Evolutionary conservation across 257 asterid species (phyloP), one percentile per base, ranked within the genome.

Genomic region (Penstemon newberryi): DNA sequence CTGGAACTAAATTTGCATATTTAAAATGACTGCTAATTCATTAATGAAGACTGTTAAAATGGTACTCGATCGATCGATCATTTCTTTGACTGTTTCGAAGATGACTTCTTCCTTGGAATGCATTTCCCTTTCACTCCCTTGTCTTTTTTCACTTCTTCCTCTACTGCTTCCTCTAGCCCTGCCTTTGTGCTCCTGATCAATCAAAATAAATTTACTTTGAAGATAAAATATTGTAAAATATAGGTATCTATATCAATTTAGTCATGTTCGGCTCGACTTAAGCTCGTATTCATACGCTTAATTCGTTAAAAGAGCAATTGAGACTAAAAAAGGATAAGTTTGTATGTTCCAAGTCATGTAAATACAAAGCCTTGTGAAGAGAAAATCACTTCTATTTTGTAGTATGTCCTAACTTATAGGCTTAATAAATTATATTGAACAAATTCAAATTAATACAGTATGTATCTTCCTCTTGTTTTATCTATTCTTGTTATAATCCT

Each of bases 101-200:
- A 75, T 56, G 84, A 65, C 72, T 74, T 89, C 71, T 73, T 89
- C 79, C 88, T 83, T 10, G 96, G 98, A 40, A 92, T 79, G 83
- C 98, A 92, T 73, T 83, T 89, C 58, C 91, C 85, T 79, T 75
- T 91, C 63, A 63, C 59, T 10, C 78, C 78, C 56, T 75, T 83
- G 51, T 76, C 90, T 10, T 69, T 78, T 54, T 75, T 78, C 86
- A 42, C 69, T 41, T 66, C 84, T 15, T 76, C 78, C 61, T 63
- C 82, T 6, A 19, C 80, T 62, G 53, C 83, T 12, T 71, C 92
- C 19, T 58, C 89, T 19, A 80, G 2, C 49, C 78, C 87, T 4
- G 81, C 73, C 78, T 74, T 79, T 0, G 50, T 58, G 70, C 87
- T 74, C 82, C 96, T 89, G 84, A 9, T 36, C 40, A 40, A 15